phyloP scores from a whole-genome alignment of 768 basidiomycete species.

The Tubosaeta sp. region DNA sequence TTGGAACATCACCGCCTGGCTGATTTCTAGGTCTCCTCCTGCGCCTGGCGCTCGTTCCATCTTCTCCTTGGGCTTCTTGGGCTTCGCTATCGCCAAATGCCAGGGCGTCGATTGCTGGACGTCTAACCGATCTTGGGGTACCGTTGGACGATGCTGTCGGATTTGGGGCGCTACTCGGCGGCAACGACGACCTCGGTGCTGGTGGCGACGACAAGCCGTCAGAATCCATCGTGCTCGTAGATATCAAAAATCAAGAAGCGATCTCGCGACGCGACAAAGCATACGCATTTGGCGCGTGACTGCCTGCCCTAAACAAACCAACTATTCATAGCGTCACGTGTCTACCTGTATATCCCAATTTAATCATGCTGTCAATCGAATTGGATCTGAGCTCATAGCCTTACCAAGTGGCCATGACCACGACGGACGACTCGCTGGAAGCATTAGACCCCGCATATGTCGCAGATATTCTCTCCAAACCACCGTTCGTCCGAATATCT shows the following conservation, averaged over 20 bases:
- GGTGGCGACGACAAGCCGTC: conserved; percentile 58
- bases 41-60: conserved; percentile 39
- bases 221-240: conserved; percentile 43
- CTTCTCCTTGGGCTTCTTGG: conserved; percentile 38
- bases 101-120: conserved; percentile 49
- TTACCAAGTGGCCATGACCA: conserved; percentile 12
- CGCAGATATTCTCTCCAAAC: conserved; percentile 55
- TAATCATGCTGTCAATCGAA: not conserved
- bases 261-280: conserved; percentile 24
- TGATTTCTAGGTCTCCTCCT: conserved; percentile 41
- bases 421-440: conserved; percentile 39
- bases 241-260: conserved; percentile 4
- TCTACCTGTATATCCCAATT: not conserved
- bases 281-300: conserved; percentile 37
- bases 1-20: conserved; percentile 65
- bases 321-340: conserved; percentile 7
- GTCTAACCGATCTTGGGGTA: conserved; percentile 30
- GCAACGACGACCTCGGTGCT: conserved; percentile 48
- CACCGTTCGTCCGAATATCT: conserved; percentile 65
- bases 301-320: conserved; percentile 37
- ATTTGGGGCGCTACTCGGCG: conserved; percentile 46
- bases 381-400: not conserved
- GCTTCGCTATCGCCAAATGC: conserved; percentile 52
- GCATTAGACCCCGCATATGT: conserved; percentile 67
- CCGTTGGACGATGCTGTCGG: conserved; percentile 36